Evolutionary conservation across 306 rosid genomes (phyloP), one percentile per base, ranked within the genome.

Genomic region (Acacia crassicarpa): DNA sequence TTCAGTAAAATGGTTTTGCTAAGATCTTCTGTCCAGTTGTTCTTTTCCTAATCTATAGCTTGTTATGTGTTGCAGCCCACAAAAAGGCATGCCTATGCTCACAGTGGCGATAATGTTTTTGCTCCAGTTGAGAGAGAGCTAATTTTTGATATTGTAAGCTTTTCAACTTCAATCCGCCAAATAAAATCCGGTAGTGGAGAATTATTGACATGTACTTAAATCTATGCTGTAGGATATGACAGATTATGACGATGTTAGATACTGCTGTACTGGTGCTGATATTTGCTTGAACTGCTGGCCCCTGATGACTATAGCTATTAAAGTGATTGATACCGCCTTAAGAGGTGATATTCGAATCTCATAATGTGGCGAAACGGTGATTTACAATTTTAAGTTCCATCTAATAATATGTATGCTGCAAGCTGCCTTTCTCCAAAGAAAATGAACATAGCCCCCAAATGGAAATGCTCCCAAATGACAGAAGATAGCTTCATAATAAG

Each of bases 221-320:
- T 32, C 19, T 74, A 20, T 74, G 78, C 9, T 27, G 75, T 90
- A 93, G 98, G 99, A 95, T 89, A 92, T 95, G 80, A 71, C 96
- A 38, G 98, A 93, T 83, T 95, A 95, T 20, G 97, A 95, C 88
- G 98, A 95, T 84, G 91, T 90, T 56, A 91, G 98, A 77, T 95
- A 91, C 89, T 95, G 99, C 89, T 95, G 99, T 85, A 85, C 96
- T 3, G 98, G 99, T 75, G 99, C 99, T 84, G 98, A 93, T 53
- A 92, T 93, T 80, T 95, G 98, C 88, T 84, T 93, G 89, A 81
- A 90, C 61, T 95, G 99, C 86, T 95, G 99, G 99, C 98, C 97
- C 3, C 85, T 95, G 70, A 95, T 95, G 99, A 95, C 98, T 32
- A 82, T 89, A 84, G 94, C 94, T 71, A 88, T 93, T 88, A 93